Evolutionary conservation across 73 alveolate species (phyloP), one percentile per base, ranked within the genome.

Genomic region (Effrenium voratum): DNA sequence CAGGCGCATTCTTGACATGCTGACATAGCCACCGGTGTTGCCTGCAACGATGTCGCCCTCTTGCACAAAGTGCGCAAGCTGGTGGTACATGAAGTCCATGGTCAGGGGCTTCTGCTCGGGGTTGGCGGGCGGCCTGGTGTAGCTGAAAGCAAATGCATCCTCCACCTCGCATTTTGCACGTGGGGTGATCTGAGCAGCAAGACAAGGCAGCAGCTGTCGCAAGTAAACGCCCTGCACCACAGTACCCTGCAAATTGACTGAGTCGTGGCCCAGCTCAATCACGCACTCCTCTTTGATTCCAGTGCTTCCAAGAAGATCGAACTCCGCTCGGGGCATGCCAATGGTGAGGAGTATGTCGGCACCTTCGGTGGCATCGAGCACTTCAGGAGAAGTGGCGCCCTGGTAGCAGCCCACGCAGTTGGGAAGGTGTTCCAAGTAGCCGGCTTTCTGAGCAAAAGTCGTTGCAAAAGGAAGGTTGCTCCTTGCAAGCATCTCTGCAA

Each of bases 321-420:
- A 70, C 43, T 70, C 81, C 24, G 81, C 30, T 40, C 43, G 81
- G 22, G 81, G 81, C 81, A 70, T 70, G 22, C 81, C 81, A n/a
- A 70, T 32, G 30, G 81, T 70, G 43, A 70, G 43, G 24, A 70
- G 81, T 16, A 70, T 32, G 81, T 70, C 81, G 38, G 81, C 81
- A 70, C 43, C 52, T 72, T 72, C 83, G 24, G 83, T 72, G 83
- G 83, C 83, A 72, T 72, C 83, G 30, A 26, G 83, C 83, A 72
- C 83, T 38, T 45, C 50, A 30, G 52, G 28, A 40, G 34, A 12
- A 12, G 34, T 0, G 83, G 46, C 83, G 13, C 83, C 83, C 50
- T 72, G 83, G 49, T 72, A 72, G 50, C 26, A 72, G 83, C 83
- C 83, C 6, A 72, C 50, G 12, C 83, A 72, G 83, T 72, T 72